Evolutionary conservation across 495 filamentous ascomycete genomes (phyloP), one percentile per base, ranked within the genome.

Genomic region (Darksidea phi): DNA sequence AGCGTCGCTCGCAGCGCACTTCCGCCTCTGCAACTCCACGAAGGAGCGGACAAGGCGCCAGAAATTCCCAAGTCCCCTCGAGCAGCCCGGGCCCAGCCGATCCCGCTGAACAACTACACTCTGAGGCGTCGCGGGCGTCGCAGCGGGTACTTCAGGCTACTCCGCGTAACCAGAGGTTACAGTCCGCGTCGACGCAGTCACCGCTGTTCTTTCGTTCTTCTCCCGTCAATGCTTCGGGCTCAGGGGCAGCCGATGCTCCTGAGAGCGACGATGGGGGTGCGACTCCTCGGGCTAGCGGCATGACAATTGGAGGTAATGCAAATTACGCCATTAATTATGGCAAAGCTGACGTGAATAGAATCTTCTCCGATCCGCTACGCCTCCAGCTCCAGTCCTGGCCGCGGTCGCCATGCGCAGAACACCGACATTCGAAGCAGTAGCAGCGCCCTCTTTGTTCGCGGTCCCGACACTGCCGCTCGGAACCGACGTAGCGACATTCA

Each of bases 291-390:
- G 88, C 86, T 21, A 83, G 80, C 61, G 73, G 74, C 17, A 57
- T 74, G 23, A 76, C 78, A 17, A 80, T 88, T 63, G 82, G 87
- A 78, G 89, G 90, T 91, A 78, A 70, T 79, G 54, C 17, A 45
- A 18, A 10, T 2, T 24, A 15, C 20, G 2, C 23, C 23, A 32
- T 42, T 47, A 13, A 54, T 24, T 47, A 24, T 57, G 11, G 42
- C 12, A 28, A 15, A 48, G 18, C 37, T 47, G 38, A 46, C 7
- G n/a, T 37, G 32, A 37, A 58, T 54, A 95, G 91, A 91, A 64
- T 97, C 91, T 0, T 97, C 91, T 7, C 91, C 91, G 0, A 90
- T 97, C 65, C 86, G 86, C 63, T 97, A 95, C 67, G 87, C 86
- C 26, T 82, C 91, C 47, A 95, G 89, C 70, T 94, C 91, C 32